Conservation (phyloP, 1,139 yeast species). For the Taphrina sp. region DNA sequence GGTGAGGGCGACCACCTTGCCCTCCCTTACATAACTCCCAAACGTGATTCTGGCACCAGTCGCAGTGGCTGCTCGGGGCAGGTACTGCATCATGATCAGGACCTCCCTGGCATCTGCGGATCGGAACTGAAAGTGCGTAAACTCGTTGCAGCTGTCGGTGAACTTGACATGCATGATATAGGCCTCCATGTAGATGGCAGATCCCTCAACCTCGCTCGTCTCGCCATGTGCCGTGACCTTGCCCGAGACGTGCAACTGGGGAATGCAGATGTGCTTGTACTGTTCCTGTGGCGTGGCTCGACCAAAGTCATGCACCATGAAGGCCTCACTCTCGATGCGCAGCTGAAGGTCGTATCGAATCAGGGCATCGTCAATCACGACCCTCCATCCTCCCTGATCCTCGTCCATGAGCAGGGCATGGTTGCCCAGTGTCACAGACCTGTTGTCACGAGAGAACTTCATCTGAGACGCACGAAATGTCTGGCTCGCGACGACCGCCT, state of each 20-base stretch:
- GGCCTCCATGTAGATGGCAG: conserved; percentile 16
- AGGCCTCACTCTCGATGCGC: conserved; percentile 13
- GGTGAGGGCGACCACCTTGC: conserved; percentile 19
- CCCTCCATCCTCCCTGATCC: conserved; percentile 22
- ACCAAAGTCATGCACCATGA: conserved; percentile 13
- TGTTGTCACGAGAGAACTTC: conserved; percentile 18
- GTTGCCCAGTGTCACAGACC: conserved; percentile 3
- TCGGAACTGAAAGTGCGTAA: conserved; percentile 18
- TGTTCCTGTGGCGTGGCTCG: neutral
- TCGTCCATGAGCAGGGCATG: conserved; percentile 22
- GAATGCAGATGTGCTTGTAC: conserved; percentile 10
- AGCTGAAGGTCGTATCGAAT: conserved; percentile 8
- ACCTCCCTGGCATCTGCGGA: conserved; percentile 7
- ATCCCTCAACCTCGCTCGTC: conserved; percentile 5
- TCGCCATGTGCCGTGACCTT: conserved; percentile 18
- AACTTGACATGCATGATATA: conserved; percentile 15
- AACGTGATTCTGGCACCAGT: conserved; percentile 5
- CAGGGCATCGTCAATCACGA: conserved; percentile 12
- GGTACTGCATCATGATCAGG: conserved; percentile 18
- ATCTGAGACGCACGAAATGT: conserved; percentile 24
- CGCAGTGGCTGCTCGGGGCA: conserved; percentile 19
- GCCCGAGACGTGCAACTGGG: conserved; percentile 4
- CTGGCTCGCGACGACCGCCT: conserved; percentile 23
- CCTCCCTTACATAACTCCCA: conserved; percentile 11
- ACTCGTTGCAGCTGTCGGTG: conserved; percentile 18